Conservation (phyloP, 2,329 filamentous ascomycete species). For the Raffaelea ambrosiae region DNA sequence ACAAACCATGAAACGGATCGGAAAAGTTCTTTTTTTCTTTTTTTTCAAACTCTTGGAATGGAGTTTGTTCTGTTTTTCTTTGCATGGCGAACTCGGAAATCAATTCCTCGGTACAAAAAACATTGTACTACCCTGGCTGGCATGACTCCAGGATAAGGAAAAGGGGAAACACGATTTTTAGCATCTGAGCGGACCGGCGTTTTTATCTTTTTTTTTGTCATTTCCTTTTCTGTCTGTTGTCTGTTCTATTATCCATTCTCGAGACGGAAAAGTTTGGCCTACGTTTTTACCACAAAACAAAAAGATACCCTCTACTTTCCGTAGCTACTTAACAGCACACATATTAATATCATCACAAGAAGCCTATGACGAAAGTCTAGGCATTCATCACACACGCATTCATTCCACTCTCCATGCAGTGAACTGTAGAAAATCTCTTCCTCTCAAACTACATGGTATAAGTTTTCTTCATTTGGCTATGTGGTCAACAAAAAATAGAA, state of each 20-base stretch:
- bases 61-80: neutral
- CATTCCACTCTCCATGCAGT: no score
- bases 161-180: conserved; percentile 3
- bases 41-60: neutral
- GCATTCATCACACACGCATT: no score
- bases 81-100: neutral
- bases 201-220: neutral
- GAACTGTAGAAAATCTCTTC: no score
- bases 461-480: neutral
- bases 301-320: neutral
- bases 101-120: neutral
- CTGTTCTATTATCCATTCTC: no score
- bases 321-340: neutral
- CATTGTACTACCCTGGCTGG: conserved; percentile 3
- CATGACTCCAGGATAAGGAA: conserved; percentile 9
- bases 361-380: no score
- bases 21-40: conserved; percentile 3
- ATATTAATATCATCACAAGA: neutral
- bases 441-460: neutral
- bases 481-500: neutral
- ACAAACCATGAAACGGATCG: neutral
- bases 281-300: neutral
- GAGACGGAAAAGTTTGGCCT: no score
- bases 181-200: neutral
- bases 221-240: neutral